Conservation (phyloP, 139 green algal genomes). For the Chlorella sp. region DNA sequence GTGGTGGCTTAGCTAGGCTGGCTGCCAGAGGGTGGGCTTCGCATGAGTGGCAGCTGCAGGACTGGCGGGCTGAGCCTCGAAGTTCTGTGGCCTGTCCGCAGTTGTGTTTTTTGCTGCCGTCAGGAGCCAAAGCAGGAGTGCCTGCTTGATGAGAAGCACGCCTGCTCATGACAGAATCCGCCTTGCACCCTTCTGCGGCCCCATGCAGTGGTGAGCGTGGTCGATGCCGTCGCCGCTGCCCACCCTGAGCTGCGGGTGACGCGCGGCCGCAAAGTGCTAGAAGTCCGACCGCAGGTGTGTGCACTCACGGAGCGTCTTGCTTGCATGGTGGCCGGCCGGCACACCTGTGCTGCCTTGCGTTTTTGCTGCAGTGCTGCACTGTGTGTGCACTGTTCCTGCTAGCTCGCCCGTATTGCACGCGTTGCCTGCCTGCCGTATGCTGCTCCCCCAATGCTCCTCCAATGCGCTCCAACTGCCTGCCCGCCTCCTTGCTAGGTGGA, state of each 20-base stretch:
- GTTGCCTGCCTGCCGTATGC: background rate
- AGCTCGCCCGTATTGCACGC: background rate
- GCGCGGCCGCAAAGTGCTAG: slow-evolving; percentile 92
- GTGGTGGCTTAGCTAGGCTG: no score
- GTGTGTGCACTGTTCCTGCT: background rate
- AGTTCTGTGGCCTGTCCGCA: no score
- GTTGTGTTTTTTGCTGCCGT: no score
- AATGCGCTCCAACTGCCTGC: background rate
- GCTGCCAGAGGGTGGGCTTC: no score
- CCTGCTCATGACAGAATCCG: no score
- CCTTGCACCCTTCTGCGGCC: background rate
- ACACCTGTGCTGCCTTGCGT: background rate
- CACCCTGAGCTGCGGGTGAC: slow-evolving; percentile 75
- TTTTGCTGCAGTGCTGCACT: background rate
- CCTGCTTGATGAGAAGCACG: background rate
- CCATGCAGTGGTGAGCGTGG: slow-evolving; percentile 58
- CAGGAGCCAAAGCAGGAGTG: no score
- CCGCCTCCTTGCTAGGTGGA: slow-evolving; percentile 65
- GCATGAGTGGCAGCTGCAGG: no score
- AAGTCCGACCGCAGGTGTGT: slow-evolving; percentile 84
- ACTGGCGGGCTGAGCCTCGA: no score
- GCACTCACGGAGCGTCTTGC: background rate
- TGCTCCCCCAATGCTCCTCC: background rate
- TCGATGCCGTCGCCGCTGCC: slow-evolving; percentile 57
- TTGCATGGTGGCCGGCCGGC: no score